Conservation (phyloP, 2,329 filamentous ascomycete species). For the Penicillium fuscoglaucum region DNA sequence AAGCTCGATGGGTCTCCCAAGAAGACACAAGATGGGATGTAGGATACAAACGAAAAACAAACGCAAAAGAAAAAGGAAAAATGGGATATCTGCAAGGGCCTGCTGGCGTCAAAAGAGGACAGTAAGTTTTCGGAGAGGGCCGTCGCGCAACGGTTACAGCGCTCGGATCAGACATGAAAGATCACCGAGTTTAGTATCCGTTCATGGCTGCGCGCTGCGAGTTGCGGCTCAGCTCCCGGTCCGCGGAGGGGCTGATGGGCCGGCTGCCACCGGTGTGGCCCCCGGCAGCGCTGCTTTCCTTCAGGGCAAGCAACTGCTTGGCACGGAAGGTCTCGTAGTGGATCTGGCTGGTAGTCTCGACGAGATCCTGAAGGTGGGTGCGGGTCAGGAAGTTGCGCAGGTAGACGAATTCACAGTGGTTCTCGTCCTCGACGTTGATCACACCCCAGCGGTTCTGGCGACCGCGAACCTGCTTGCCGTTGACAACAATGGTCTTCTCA, state of each 20-base stretch:
- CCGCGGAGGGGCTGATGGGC: slow-evolving; percentile 92
- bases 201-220: slow-evolving; percentile 99
- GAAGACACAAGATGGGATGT: slow-evolving; percentile 18
- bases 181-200: slow-evolving; percentile 69
- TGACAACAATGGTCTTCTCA: slow-evolving; percentile 96
- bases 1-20: slow-evolving; percentile 18
- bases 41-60: slow-evolving; percentile 26
- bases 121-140: slow-evolving; percentile 27
- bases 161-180: slow-evolving; percentile 24
- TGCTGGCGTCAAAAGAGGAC: slow-evolving; percentile 34
- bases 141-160: slow-evolving; percentile 20
- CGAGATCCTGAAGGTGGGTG: slow-evolving; percentile 96
- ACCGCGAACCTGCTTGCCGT: slow-evolving; percentile 94
- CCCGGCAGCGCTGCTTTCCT: slow-evolving; percentile 91
- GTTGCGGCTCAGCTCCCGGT: slow-evolving; percentile 93
- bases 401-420: slow-evolving; percentile 99
- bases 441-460: slow-evolving; percentile 99
- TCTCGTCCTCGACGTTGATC: slow-evolving; percentile 99
- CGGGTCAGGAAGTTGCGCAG: slow-evolving; percentile 97
- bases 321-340: slow-evolving; percentile 99
- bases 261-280: slow-evolving; percentile 68
- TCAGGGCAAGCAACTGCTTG: slow-evolving; percentile 95
- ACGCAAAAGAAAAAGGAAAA: slow-evolving; percentile 33
- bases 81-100: slow-evolving; percentile 43
- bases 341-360: slow-evolving; percentile 98